Base-by-base conservation (phyloP, 2,329 filamentous ascomycete genomes). In the Xylaria sp. region DNA sequence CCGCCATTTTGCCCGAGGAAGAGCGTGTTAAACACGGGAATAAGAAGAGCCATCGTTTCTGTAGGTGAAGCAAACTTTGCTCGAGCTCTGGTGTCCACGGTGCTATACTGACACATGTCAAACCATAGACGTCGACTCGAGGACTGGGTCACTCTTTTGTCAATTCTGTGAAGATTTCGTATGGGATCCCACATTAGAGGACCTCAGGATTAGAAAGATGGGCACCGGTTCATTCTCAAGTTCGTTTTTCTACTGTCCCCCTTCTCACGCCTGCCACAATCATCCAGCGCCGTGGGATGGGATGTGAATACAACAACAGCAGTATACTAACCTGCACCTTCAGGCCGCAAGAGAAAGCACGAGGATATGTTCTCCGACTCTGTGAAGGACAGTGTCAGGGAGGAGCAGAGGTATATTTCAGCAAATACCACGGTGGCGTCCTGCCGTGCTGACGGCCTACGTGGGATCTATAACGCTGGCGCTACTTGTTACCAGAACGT, bases 401-500 rank as follows among this genome's bases (percentile, higher is more conserved):
- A 94, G 68, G 92, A 95, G 71, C 89, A 93, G 66, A 86, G 89
- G 64, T 94, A 93, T 75, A 91, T 97, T 71, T 87, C 90, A 48
- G 86, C 86, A 69, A 97, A 98, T 77, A 94, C 94, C 13, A 91
- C 88, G 32, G 88, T 90, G 66, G 91, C 93, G 6, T 92, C 93
- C 13, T 98, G 95, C 78, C 90, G 93, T 65, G 94, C 93, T 21
- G 94, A 92, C 73, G 95, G 96, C 10, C 88, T 98, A 47, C 90
- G 96, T 42, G 95, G 95, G 37, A 91, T 99, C 69, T 98, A 97
- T 81, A 99, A 98, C 77, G 95, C 97, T 79, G 96, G 95, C n/a
- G 94, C 97, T 67, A 98, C 96, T 12, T 99, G 95, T 83, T 99
- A 98, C 81, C 95, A 98, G 86, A 97, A 96, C 75, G 95, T 98